Evolutionary conservation across 202 grass and related monocot species (phyloP).

Genomic region (Eragrostis tef): DNA sequence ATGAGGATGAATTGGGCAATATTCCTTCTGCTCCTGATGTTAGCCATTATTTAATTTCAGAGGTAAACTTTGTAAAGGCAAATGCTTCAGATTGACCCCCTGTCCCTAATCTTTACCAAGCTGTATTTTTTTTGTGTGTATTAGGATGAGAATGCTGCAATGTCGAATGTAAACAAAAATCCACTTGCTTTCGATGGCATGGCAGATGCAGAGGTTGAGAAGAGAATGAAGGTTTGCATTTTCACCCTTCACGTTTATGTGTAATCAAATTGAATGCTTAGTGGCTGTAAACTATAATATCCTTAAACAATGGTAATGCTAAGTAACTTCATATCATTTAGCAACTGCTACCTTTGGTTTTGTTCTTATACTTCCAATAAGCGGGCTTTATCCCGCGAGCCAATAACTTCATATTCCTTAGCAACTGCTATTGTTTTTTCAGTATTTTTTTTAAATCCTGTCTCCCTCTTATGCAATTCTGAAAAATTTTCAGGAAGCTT

Average conservation of each 20-base stretch:
- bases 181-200: constrained; percentile 70
- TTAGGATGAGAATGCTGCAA: constrained; percentile 71
- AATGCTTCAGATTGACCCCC: constrained; percentile 6
- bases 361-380: background rate
- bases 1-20: constrained; percentile 79
- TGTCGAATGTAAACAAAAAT: constrained; percentile 61
- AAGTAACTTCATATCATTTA: background rate
- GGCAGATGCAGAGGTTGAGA: constrained; percentile 75
- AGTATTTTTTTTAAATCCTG: background rate
- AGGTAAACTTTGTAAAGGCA: constrained; percentile 58
- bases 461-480: constrained; percentile 21
- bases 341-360: constrained; percentile 13
- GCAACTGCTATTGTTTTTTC: constrained; percentile 15
- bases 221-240: constrained; percentile 79
- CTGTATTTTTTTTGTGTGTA: constrained; percentile 30
- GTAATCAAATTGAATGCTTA: constrained; percentile 28
- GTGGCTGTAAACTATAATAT: background rate
- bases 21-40: constrained; percentile 86
- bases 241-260: background rate
- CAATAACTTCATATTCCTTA: constrained; percentile 37
- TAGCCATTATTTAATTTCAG: constrained; percentile 84
- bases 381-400: background rate
- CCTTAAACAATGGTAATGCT: constrained; percentile 6
- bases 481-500: constrained; percentile 68
- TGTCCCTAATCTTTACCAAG: constrained; percentile 12